Evolutionary conservation across 305 asterid genomes (phyloP), one percentile per base, ranked within the genome.

Genomic region (Fraxinus sp.): DNA sequence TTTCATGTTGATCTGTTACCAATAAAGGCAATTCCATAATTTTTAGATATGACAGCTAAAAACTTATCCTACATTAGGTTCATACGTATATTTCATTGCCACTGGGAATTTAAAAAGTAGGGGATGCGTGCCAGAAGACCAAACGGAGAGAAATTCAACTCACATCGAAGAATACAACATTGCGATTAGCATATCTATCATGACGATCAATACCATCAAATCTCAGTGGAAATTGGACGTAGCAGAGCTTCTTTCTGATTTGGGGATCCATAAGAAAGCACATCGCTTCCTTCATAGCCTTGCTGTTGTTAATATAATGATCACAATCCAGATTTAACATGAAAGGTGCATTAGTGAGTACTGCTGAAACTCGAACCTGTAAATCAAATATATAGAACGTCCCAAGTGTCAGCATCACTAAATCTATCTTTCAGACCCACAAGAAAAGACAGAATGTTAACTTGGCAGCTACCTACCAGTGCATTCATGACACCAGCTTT

Each of bases 401-500:
- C 13, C 46, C 78, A 76, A 49, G 75, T n/a, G 75, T 80, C 39
- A 83, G 70, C 52, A 76, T 26, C 70, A 80, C 11, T 36, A 36
- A 37, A 71, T 76, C 6, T 49, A 68, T n/a, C 16, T 57, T 83
- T 30, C 76, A 14, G 28, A 30, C 24, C 32, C 16, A 18, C 8
- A 49, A 8, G 44, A 71, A 76, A 72, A 59, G n/a, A 26, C 24
- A 76, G 66, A 30, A 7, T 20, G 37, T 35, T 35, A 59, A 78
- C 77, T 36, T 20, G 5, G 59, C 37, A 75, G 72, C 55, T 33
- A 81, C 92, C 78, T 78, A 93, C 97, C 85, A 93, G 80, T 44
- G 97, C 91, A 85, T 92, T 93, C 97, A 88, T 88, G 81, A 97
- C 97, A 57, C 97, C 97, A 24, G 97, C 97, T 86, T 93, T 93